Evolutionary conservation across 192 early-diverging fungal genomes (phyloP).

Genomic region (Mortierella alpina): DNA sequence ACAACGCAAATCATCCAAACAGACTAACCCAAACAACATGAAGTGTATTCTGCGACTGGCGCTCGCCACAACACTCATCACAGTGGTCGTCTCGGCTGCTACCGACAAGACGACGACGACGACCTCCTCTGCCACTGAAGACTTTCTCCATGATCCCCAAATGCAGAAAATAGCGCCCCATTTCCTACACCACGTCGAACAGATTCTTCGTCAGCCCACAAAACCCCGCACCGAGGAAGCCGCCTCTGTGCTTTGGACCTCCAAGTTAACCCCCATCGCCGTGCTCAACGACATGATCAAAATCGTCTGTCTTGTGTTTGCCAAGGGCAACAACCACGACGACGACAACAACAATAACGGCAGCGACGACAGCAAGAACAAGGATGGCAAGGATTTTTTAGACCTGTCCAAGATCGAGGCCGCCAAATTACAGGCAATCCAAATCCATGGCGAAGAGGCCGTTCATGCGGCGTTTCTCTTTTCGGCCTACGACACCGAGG

Average conservation of each 20-base stretch:
- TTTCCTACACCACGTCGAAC: not conserved
- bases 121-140: not conserved
- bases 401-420: constrained; percentile 35
- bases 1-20: too few relatives aligned
- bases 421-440: constrained; percentile 27
- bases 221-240: not conserved
- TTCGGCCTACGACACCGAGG: constrained; percentile 6
- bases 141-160: not conserved
- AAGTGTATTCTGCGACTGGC: too few relatives aligned
- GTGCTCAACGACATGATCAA: constrained; percentile 31
- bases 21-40: too few relatives aligned
- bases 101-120: too few relatives aligned
- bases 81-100: too few relatives aligned
- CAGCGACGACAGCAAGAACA: too few relatives aligned
- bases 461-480: not conserved
- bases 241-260: not conserved
- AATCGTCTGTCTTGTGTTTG: constrained; percentile 18
- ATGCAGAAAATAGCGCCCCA: not conserved
- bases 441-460: constrained; percentile 14
- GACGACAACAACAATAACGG: not conserved
- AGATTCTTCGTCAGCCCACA: not conserved
- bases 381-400: not conserved
- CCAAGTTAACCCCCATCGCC: constrained; percentile 1
- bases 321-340: not conserved
- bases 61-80: too few relatives aligned